These are phyloP conservation scores for Aspergillus leporis DNA, from an alignment of 495 filamentous ascomycete species.

Conservation along the genomic window DNA sequence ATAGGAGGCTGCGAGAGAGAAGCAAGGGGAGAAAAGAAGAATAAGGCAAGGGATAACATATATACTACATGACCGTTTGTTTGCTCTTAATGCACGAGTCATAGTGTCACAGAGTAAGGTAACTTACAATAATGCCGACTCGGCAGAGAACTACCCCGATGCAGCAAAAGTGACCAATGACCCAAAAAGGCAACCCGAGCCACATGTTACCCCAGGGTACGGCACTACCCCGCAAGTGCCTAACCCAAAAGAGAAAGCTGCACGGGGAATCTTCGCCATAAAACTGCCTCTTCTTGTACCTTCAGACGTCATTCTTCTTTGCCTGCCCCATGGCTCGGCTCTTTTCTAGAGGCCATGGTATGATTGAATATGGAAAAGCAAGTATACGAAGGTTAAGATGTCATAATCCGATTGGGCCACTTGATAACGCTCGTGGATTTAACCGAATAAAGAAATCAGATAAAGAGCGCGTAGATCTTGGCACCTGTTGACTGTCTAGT, in stretches of 20 bases:
- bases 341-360: neutral
- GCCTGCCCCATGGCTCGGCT: neutral
- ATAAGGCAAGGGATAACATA: neutral
- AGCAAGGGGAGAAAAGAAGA: neutral
- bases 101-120: neutral
- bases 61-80: neutral
- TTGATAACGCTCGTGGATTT: neutral
- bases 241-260: conserved; percentile 1
- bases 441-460: neutral
- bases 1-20: neutral
- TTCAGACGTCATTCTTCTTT: neutral
- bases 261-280: neutral
- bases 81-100: neutral
- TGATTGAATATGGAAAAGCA: neutral
- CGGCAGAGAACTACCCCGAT: neutral
- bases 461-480: neutral
- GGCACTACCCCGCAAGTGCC: conserved; percentile 2
- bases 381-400: too few relatives aligned
- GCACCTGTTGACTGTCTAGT: neutral
- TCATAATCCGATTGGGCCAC: too few relatives aligned
- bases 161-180: neutral
- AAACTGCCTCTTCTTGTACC: neutral
- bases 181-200: conserved; percentile 19
- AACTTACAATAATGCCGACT: neutral
- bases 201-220: conserved; percentile 15